Evolutionary conservation across 179 eudicot genomes (phyloP), one percentile per base, ranked within the genome.

Genomic region (Camellia oleifera): DNA sequence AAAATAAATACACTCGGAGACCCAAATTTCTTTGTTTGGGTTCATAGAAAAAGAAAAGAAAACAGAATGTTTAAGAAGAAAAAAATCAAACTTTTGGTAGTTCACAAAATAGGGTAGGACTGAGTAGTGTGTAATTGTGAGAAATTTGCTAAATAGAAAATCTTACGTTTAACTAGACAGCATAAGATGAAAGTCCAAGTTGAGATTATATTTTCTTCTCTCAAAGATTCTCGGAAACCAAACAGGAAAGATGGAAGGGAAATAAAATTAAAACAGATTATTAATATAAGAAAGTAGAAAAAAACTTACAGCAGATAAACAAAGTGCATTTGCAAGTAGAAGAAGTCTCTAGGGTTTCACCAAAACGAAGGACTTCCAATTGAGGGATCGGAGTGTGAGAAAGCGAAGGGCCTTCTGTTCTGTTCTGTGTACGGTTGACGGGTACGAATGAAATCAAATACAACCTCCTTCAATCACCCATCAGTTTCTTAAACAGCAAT

Each of bases 271-370:
- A 45, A 12, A 58, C 4, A 7, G 42, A n/a, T 42, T n/a, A 44
- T 42, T 4, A 1, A 1, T 6, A 23, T 2, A 40, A 40, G 26
- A 42, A 58, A 26, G n/a, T 60, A 8, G 32, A 54, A 42, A 17
- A 57, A 12, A 44, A 58, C 67, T 60, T 17, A 75, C 56, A n/a
- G 69, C 0, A 60, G 64, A 58, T 61, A 61, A 44, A 2, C 0
- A 11, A 67, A 75, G 54, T 3, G 23, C 77, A 57, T 15, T 15
- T 45, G 10, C 77, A n/a, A 8, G 66, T 10, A 11, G 77, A 74
- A 74, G 1, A 66, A 57, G 40, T 32, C 50, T 40, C 52, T 58
- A 74, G 77, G 77, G 53, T 60, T 58, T 42, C 46, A 7, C 77
- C 77, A 42, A 3, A n/a, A 66, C 67, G 17, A 74, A 58, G 23